These are phyloP conservation scores for Achaetomiella virescens DNA, from an alignment of 495 filamentous ascomycete species.

Conservation along the genomic window DNA sequence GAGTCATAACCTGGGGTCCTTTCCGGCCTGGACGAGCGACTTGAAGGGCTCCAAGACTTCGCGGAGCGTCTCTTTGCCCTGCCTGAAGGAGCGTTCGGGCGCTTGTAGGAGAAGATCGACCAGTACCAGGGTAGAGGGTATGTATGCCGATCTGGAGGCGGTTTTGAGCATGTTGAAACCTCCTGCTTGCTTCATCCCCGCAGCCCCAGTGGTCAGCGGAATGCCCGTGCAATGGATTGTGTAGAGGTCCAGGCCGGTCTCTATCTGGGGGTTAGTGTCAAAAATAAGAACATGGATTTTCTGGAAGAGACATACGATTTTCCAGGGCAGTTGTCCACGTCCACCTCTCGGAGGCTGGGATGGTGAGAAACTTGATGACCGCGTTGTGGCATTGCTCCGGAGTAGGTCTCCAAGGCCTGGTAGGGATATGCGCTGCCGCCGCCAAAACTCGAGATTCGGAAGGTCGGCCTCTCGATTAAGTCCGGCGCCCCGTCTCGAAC, in stretches of 20 bases:
- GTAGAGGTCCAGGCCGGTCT: constrained; percentile 20
- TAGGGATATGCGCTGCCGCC: not conserved
- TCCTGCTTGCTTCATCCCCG: not conserved
- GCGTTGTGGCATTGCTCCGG: constrained; percentile 18
- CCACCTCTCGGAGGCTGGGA: constrained; percentile 12
- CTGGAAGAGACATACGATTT: constrained; percentile 11
- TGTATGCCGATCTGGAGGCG: constrained; percentile 21
- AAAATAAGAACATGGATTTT: not conserved
- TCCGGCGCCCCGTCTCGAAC: too few species aligned
- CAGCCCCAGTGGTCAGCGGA: constrained; percentile 3
- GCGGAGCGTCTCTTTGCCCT: not conserved
- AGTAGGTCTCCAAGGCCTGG: constrained; percentile 18
- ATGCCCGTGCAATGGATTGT: constrained; percentile 20
- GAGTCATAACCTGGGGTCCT: constrained; percentile 18
- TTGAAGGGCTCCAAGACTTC: constrained; percentile 6
- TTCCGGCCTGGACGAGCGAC: constrained; percentile 1
- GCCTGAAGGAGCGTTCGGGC: not conserved
- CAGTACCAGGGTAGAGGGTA: constrained; percentile 22
- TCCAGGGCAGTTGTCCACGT: constrained; percentile 15
- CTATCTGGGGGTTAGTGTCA: constrained; percentile 18
- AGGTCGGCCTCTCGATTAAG: constrained; percentile 3
- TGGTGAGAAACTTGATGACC: constrained; percentile 19
- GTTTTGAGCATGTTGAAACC: constrained; percentile 23
- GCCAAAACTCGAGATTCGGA: constrained; percentile 25
- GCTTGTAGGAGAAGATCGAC: constrained; percentile 1